Evolutionary conservation across 768 basidiomycete species (phyloP), one percentile per base, ranked within the genome.

Genomic region (Boletellus sp.): DNA sequence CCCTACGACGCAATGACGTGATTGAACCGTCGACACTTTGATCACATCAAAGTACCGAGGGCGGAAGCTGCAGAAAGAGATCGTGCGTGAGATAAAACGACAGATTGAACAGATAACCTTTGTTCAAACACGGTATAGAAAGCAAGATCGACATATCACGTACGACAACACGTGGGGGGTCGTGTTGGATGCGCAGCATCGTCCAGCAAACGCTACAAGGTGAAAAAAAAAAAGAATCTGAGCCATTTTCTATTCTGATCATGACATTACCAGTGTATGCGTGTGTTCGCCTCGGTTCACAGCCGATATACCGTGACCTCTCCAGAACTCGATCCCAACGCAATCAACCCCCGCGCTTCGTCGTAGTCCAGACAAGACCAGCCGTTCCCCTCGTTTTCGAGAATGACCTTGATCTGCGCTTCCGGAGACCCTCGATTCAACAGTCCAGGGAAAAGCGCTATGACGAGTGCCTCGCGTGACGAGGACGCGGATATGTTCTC

Each of bases 331-430:
- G 78, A 75, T 5, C 78, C 81, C 19, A 84, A 53, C 6, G 70
- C 81, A 45, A 84, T 66, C 51, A 77, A 68, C 5, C 83, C 83
- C 39, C 66, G 56, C 34, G 71, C 71, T 61, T 85, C 83, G 47
- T 82, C 80, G 55, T 85, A 85, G 62, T 83, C 83, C 51, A 85
- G 57, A 39, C 79, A 71, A 3, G 76, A 75, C 83, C 83, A 85
- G 8, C 47, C 34, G 8, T 28, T 45, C 22, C 55, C 57, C 2
- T 48, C 40, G 51, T 74, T 70, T 53, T 73, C 63, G 4, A 56
- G 68, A n/a, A 74, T 52, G 23, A 60, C 65, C 50, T 66, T 59
- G 52, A 64, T 55, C 51, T 59, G 54, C 24, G 65, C 61, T 45
- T 62, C 52, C 39, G 23, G 23, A 23, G 47, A 55, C 16, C 53